phyloP scores from a whole-genome alignment of 2,329 filamentous ascomycete genomes.

The Xylariomycetidae sp. region DNA sequence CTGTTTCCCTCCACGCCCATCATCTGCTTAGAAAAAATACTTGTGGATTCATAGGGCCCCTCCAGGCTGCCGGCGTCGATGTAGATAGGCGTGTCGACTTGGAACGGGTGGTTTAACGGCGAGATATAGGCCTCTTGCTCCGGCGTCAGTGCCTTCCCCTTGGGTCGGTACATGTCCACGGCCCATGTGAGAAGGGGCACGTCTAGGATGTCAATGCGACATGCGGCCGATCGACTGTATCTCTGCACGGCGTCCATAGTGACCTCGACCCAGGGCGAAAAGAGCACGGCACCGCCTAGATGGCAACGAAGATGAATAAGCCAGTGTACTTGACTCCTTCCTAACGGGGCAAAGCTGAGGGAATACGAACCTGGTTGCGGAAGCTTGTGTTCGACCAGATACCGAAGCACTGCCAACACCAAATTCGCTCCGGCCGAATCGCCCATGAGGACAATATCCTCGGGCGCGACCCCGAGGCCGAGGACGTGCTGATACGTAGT shows the following conservation, averaged over 20 bases:
- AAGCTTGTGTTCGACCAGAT: not conserved
- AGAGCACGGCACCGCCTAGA: not conserved
- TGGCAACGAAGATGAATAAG: not conserved
- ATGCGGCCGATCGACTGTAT: not conserved
- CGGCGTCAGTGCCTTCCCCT: not conserved
- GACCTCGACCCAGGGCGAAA: not conserved
- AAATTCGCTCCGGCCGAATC: slow-evolving; percentile 2
- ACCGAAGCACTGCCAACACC: not conserved
- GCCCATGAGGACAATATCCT: slow-evolving; percentile 1
- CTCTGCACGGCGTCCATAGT: not conserved
- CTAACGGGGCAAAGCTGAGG: not conserved
- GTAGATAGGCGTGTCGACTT: not conserved
- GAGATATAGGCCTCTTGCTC: not conserved
- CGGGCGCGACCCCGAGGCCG: not conserved
- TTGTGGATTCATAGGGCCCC: not conserved
- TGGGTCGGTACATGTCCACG: not conserved
- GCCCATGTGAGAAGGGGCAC: not conserved
- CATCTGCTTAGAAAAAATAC: not conserved
- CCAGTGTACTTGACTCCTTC: not conserved
- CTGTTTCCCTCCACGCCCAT: not conserved
- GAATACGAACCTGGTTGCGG: slow-evolving; percentile 1
- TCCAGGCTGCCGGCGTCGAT: not conserved
- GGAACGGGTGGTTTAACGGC: not conserved
- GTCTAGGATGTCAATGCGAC: not conserved
- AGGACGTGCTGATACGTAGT: slow-evolving; percentile 1